Conservation (phyloP, 768 basidiomycete genomes). For the Pleurotus sapidus region DNA sequence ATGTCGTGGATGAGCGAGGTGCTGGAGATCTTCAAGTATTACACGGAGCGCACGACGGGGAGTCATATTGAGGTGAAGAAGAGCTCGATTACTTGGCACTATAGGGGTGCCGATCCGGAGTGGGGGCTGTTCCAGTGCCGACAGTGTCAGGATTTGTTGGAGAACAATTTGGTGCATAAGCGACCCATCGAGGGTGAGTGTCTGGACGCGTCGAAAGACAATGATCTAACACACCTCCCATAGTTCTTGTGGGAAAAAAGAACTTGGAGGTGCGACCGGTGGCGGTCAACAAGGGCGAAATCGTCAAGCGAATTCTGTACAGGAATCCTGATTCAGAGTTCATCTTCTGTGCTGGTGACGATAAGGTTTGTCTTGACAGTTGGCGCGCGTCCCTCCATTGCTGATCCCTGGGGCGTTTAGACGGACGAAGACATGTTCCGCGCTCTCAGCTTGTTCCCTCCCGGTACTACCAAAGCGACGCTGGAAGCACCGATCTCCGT, state of each 20-base stretch:
- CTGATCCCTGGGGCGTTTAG: slow-evolving; percentile 29
- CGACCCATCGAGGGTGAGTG: slow-evolving; percentile 86
- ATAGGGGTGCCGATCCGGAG: slow-evolving; percentile 88
- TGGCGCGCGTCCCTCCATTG: background rate
- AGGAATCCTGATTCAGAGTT: slow-evolving; percentile 93
- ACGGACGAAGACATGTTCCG: slow-evolving; percentile 99
- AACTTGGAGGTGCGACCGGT: slow-evolving; percentile 95
- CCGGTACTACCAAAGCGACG: slow-evolving; percentile 37
- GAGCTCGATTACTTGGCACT: slow-evolving; percentile 98
- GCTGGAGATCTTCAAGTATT: slow-evolving; percentile 92
- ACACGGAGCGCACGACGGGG: slow-evolving; percentile 96
- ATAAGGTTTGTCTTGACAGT: slow-evolving; percentile 60
- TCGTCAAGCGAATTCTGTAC: slow-evolving; percentile 93
- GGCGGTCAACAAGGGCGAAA: slow-evolving; percentile 98
- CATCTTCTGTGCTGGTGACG: slow-evolving; percentile 97
- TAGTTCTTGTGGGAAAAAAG: slow-evolving; percentile 96
- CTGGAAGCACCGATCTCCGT: slow-evolving; percentile 61
- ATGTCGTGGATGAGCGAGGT: slow-evolving; percentile 99
- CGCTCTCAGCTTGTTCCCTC: slow-evolving; percentile 63
- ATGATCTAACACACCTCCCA: background rate
- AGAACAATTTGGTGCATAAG: slow-evolving; percentile 91
- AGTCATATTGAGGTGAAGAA: slow-evolving; percentile 96
- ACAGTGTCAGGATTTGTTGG: slow-evolving; percentile 93
- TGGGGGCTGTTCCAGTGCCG: slow-evolving; percentile 98
- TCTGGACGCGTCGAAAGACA: background rate